phyloP scores from a whole-genome alignment of 306 rosid genomes.

The Citrullus mucosospermus region DNA sequence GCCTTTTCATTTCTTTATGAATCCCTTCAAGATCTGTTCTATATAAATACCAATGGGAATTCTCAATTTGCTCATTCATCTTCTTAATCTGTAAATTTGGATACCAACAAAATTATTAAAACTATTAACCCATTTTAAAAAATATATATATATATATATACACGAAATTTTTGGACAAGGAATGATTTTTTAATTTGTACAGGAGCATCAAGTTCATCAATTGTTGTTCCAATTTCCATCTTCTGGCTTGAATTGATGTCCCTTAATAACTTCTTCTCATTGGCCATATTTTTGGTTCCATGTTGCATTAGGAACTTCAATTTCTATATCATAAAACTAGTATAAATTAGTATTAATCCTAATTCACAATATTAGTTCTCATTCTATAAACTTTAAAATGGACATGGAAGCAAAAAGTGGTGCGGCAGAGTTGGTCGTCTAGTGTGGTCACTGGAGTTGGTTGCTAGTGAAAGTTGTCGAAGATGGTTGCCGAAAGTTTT shows the following conservation, averaged over 20 bases:
- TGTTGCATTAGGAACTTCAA: constrained; percentile 4
- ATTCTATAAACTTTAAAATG: too few relatives aligned
- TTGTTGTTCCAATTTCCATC: neutral
- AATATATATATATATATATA: too few relatives aligned
- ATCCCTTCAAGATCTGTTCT: neutral
- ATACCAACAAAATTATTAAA: neutral
- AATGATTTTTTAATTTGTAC: neutral
- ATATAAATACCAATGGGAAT: neutral
- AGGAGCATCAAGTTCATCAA: neutral
- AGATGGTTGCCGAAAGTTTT: too few relatives aligned
- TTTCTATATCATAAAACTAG: neutral
- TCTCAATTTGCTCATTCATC: neutral
- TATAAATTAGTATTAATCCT: too few relatives aligned
- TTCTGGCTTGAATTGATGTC: constrained; percentile 10
- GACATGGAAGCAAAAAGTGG: too few relatives aligned
- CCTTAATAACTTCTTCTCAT: constrained; percentile 6
- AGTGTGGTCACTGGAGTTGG: too few relatives aligned
- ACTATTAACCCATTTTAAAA: neutral
- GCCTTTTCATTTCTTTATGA: neutral
- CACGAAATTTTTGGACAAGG: neutral
- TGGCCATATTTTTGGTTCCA: neutral
- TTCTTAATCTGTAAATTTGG: neutral
- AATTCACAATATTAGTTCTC: too few relatives aligned
- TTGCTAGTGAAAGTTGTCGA: too few relatives aligned
- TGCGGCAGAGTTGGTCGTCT: too few relatives aligned